phyloP scores from a whole-genome alignment of 75 land plant genomes.

The Larix kaempferi region DNA sequence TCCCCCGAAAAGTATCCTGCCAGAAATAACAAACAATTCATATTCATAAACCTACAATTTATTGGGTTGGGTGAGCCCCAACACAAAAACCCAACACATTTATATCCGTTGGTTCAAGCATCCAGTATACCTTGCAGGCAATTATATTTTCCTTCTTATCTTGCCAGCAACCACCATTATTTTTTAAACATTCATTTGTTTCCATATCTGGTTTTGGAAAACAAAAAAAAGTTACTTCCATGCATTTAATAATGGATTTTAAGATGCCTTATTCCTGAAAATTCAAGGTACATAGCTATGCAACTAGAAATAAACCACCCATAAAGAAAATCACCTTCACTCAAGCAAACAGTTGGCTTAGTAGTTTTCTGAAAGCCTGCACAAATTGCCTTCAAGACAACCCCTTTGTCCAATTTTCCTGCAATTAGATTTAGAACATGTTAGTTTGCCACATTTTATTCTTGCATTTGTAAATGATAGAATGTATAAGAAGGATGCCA shows the following conservation, averaged over 20 bases:
- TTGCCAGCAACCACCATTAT: constrained; percentile 98
- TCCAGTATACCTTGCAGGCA: constrained; percentile 81
- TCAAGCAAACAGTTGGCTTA: constrained; percentile 87
- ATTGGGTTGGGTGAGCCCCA: neutral
- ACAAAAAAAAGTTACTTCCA: neutral
- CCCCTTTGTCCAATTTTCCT: constrained; percentile 94
- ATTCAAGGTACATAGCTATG: neutral
- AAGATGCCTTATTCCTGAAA: neutral
- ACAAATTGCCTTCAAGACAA: constrained; percentile 94
- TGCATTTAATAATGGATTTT: neutral
- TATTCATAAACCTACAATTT: neutral
- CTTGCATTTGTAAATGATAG: neutral
- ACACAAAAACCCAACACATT: neutral
- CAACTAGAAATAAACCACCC: neutral
- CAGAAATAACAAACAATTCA: neutral
- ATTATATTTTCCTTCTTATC: constrained; percentile 72
- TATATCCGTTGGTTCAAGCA: neutral
- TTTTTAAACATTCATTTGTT: constrained; percentile 91
- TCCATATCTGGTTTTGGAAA: constrained; percentile 57
- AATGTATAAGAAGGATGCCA: constrained; percentile 11
- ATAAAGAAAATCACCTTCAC: constrained; percentile 43
- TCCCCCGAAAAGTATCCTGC: constrained; percentile 94
- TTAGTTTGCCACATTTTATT: constrained; percentile 7
- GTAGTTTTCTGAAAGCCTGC: constrained; percentile 98
- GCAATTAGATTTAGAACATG: constrained; percentile 13